Evolutionary conservation across 345 rosid genomes (phyloP).

Genomic region (Firmiana major): DNA sequence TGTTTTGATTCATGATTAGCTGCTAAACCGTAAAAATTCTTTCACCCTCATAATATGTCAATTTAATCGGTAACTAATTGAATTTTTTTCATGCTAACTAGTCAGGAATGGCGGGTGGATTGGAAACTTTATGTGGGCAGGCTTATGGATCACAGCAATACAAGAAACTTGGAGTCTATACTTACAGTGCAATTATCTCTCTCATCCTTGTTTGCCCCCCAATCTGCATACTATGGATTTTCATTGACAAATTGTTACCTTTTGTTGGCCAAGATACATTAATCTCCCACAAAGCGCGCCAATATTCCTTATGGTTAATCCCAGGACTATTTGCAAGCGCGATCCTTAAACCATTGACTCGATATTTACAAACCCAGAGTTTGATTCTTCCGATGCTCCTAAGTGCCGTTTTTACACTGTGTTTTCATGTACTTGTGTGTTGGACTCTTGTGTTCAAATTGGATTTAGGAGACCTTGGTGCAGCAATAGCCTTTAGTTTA

Average conservation of each 20-base stretch:
- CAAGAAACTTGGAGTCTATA: conserved; percentile 25
- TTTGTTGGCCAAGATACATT: conserved; percentile 31
- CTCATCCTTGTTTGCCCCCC: conserved; percentile 24
- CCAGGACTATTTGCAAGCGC: conserved; percentile 30
- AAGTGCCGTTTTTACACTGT: conserved; percentile 22
- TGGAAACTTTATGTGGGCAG: conserved; percentile 40
- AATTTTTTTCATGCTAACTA: neutral
- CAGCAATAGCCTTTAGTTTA: conserved; percentile 34
- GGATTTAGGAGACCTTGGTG: conserved; percentile 26
- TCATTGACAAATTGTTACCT: conserved; percentile 24
- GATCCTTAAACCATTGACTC: conserved; percentile 22
- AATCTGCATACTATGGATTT: conserved; percentile 26
- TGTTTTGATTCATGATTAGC: too few species aligned
- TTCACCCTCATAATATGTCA: too few species aligned
- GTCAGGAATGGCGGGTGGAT: conserved; percentile 13
- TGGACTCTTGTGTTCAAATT: conserved; percentile 37
- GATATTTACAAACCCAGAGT: conserved; percentile 34
- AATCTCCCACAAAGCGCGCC: conserved; percentile 25
- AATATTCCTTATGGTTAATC: conserved; percentile 31
- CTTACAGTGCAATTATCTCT: conserved; percentile 24
- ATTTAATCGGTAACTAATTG: too few species aligned
- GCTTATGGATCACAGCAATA: conserved; percentile 31
- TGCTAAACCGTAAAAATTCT: too few species aligned
- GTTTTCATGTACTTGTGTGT: conserved; percentile 30
- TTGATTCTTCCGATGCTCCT: conserved; percentile 33